Base-by-base conservation (phyloP, 768 basidiomycete genomes). In the Suillus decipiens region DNA sequence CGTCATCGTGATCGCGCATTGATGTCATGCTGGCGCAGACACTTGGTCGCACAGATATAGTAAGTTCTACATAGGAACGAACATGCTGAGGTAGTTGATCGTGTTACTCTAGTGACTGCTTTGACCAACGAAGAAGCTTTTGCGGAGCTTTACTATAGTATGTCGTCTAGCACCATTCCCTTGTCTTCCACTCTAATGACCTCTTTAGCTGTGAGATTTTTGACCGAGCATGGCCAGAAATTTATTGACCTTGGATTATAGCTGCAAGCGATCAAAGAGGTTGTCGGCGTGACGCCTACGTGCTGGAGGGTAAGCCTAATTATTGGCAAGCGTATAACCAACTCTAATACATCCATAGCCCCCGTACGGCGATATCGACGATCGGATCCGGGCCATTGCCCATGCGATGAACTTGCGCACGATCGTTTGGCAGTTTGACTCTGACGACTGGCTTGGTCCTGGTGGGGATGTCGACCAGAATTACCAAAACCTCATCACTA, bases 111-210 rank as follows among this genome's bases (percentile, higher is more conserved):
- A 86, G 86, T 82, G 84, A 89, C 89, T 0, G 69, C 84, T 2
- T 78, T 89, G 47, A 74, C 80, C 10, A 92, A 86, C 70, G 77
- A 85, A 66, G 77, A 88, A 64, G 88, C 85, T 4, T 90, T 92
- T 63, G 90, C 90, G 4, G 91, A 93, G 73, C 78, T 94, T n/a
- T 92, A 88, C 63, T 94, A 91, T 75, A 86, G 85, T 84, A 66
- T 39, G 84, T 73, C 11, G 60, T 5, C 37, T 41, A 19, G 19
- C 6, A 17, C 19, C 6, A 4, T 45, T 5, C n/a, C 28, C 31
- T 34, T 10, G 19, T 17, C 28, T 5, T 10, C 0, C 5, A 28
- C 24, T 67, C 42, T 28, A 43, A 48, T 42, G 3, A 61, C n/a
- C 9, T 50, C 41, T 10, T n/a, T n/a, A n/a, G n/a, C n/a, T n/a